Conservation (phyloP, 257 asterid species). For the Solanum arcanum region DNA sequence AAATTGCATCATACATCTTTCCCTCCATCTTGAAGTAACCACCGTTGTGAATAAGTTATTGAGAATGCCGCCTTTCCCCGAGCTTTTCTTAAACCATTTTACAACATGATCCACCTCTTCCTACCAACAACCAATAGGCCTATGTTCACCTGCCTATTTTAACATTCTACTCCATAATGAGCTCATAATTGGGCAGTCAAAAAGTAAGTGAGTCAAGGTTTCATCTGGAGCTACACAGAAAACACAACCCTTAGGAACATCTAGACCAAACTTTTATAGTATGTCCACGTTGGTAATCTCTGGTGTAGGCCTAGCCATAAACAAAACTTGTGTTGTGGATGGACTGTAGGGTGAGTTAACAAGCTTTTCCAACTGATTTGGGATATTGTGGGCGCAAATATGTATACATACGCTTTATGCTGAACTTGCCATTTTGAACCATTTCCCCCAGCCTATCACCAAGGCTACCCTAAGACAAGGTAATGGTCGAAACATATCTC, state of each 20-base stretch:
- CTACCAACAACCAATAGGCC: not conserved
- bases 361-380: not conserved
- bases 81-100: not conserved
- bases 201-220: not conserved
- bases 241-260: not conserved
- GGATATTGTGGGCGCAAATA: not conserved
- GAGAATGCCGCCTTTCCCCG: rapidly evolving
- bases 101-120: too few species aligned
- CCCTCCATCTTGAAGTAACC: too few species aligned
- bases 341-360: not conserved
- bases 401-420: not conserved
- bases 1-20: too few species aligned
- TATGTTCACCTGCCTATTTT: not conserved
- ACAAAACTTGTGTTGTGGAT: not conserved
- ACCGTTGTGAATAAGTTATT: too few species aligned
- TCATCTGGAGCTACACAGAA: not conserved
- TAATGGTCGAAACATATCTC: not conserved
- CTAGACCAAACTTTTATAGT: not conserved
- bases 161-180: not conserved
- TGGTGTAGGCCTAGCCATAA: not conserved
- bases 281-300: too few species aligned
- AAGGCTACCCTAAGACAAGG: not conserved
- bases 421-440: not conserved
- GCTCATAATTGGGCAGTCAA: not conserved
- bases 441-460: not conserved